Evolutionary conservation across 2,329 filamentous ascomycete species (phyloP).

Genomic region (Rhynchosporium agropyri): DNA sequence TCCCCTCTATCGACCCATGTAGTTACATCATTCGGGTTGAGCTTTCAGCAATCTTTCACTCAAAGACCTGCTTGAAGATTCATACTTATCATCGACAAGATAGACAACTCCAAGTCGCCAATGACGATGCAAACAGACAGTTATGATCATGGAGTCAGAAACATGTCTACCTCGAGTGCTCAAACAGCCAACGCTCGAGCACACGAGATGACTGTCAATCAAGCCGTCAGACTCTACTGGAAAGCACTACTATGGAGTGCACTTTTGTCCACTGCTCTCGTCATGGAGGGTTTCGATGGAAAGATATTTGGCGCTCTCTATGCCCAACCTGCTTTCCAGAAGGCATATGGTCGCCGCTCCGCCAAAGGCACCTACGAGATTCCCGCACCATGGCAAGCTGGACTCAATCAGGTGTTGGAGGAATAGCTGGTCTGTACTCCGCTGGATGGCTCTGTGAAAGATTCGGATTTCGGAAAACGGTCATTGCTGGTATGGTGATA

Average conservation of each 20-base stretch:
- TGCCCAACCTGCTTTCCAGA: slow-evolving; percentile 39
- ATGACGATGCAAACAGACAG: no score
- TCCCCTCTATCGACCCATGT: no score
- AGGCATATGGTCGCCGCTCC: slow-evolving; percentile 38
- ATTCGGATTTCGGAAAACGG: slow-evolving; percentile 50
- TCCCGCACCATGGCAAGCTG: slow-evolving; percentile 46
- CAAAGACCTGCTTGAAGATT: no score
- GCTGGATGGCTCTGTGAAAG: slow-evolving; percentile 47
- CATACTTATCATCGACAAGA: no score
- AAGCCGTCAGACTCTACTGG: no score
- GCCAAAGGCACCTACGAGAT: slow-evolving; percentile 39
- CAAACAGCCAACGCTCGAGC: no score
- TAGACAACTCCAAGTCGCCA: no score
- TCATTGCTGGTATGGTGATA: slow-evolving; percentile 48
- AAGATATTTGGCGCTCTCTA: slow-evolving; percentile 44
- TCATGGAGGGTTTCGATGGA: slow-evolving; percentile 48
- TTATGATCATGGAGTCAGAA: no score
- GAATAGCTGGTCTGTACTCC: slow-evolving; percentile 47
- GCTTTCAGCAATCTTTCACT: no score
- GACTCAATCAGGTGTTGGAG: slow-evolving; percentile 46
- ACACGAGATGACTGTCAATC: no score
- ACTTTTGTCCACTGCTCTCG: slow-evolving; percentile 44
- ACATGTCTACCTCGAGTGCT: no score
- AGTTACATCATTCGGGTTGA: no score
- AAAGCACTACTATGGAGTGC: slow-evolving; percentile 38